Percentiles rank a stretch among this genome's conserved stretches.
These are phyloP conservation scores for Penicillium sp. DNA, from an alignment of 2,329 filamentous ascomycete genomes.

Conservation along the genomic window DNA sequence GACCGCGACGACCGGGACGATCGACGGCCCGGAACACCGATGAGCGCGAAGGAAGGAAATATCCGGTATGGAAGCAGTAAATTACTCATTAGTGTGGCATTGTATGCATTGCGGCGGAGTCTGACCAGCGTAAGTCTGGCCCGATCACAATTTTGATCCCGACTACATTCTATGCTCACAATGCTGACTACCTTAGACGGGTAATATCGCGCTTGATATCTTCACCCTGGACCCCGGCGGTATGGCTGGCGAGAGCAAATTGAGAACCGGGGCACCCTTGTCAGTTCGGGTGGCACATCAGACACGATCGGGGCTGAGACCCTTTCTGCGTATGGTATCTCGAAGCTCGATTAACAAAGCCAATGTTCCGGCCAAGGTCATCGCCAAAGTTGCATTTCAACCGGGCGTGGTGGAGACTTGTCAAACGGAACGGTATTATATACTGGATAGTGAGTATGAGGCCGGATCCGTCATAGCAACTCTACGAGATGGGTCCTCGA, in stretches of 20 bases:
- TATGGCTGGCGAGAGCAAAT: conserved; percentile 26
- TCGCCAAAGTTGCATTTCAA: conserved; percentile 37
- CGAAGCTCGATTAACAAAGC: conserved; percentile 36
- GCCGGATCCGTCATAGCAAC: conserved; percentile 35
- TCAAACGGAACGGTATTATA: conserved; percentile 34
- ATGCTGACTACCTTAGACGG: conserved; percentile 23
- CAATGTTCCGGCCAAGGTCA: conserved; percentile 35
- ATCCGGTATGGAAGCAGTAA: conserved; percentile 37
- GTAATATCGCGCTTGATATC: conserved; percentile 36
- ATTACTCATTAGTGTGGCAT: conserved; percentile 32
- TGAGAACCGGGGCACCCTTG: conserved; percentile 25
- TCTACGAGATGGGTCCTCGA: conserved; percentile 27
- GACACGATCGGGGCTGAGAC: conserved; percentile 33
- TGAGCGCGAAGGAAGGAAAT: conserved; percentile 31
- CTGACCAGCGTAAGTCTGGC: conserved; percentile 31
- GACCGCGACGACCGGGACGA: conserved; percentile 22
- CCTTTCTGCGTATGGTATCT: conserved; percentile 35
- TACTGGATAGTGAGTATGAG: conserved; percentile 35
- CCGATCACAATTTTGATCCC: not conserved
- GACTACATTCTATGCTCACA: not conserved
- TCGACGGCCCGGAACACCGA: conserved; percentile 21
- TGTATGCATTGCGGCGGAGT: conserved; percentile 39
- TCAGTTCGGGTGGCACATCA: conserved; percentile 32
- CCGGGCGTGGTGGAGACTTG: conserved; percentile 27
- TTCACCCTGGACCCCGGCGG: conserved; percentile 37